Evolutionary conservation across 805 yeast genomes (phyloP).

Genomic region (Lipomyces sp.): DNA sequence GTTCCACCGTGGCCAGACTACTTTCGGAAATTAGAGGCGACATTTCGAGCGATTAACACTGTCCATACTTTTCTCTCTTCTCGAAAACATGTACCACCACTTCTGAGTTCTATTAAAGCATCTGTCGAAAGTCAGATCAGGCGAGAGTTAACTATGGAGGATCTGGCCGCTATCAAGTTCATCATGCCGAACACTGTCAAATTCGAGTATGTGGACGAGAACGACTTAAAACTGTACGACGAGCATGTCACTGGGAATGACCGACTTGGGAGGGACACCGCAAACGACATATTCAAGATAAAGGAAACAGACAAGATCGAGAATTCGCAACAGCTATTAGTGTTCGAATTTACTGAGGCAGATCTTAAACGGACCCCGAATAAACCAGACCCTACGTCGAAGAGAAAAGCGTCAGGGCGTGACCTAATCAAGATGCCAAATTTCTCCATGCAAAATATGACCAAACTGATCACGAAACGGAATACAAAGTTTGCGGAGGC

Average conservation of each 20-base stretch:
- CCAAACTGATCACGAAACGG: constrained; percentile 18
- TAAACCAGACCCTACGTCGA: neutral
- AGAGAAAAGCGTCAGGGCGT: neutral
- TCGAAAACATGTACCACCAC: constrained; percentile 57
- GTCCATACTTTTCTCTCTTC: constrained; percentile 61
- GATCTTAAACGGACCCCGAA: constrained; percentile 1
- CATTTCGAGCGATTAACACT: constrained; percentile 36
- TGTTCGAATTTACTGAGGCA: constrained; percentile 25
- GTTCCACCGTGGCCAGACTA: constrained; percentile 11
- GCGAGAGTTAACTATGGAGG: constrained; percentile 31
- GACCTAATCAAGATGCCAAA: constrained; percentile 21
- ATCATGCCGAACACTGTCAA: constrained; percentile 11
- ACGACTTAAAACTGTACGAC: constrained; percentile 20
- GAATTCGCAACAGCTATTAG: constrained; percentile 2
- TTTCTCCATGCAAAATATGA: constrained; percentile 19
- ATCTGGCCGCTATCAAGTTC: constrained; percentile 17
- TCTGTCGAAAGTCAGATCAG: constrained; percentile 52
- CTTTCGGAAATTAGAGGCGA: constrained; percentile 8
- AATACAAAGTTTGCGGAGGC: constrained; percentile 12
- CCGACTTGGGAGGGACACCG: constrained; percentile 9
- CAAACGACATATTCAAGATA: constrained; percentile 20
- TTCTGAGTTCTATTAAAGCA: constrained; percentile 51
- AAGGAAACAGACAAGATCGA: neutral
- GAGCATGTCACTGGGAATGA: constrained; percentile 5
- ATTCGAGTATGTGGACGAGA: constrained; percentile 24